These are phyloP conservation scores for Lipomyces japonicus DNA, from an alignment of 805 yeast genomes.

Conservation along the genomic window DNA sequence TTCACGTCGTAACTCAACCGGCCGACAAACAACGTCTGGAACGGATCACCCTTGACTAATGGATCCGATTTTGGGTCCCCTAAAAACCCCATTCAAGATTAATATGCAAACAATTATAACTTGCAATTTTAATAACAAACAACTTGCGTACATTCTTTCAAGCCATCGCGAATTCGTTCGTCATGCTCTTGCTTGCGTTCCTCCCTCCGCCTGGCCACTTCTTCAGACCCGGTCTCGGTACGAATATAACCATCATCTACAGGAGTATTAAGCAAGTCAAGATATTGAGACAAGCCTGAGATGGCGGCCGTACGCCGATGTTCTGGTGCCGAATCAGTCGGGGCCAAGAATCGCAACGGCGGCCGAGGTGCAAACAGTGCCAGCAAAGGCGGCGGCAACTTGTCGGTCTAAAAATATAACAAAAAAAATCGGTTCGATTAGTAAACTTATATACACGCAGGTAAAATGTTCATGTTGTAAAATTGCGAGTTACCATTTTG, in stretches of 20 bases:
- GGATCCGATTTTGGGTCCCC: slow-evolving; percentile 60
- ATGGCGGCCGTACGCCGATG: slow-evolving; percentile 47
- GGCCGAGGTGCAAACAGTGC: slow-evolving; percentile 56
- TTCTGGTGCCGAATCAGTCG: slow-evolving; percentile 50
- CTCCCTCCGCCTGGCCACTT: slow-evolving; percentile 29
- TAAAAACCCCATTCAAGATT: background rate
- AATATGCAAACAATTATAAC: background rate
- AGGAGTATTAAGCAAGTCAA: slow-evolving; percentile 34
- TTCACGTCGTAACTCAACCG: slow-evolving; percentile 61
- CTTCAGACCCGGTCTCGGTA: slow-evolving; percentile 38
- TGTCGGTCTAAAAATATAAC: slow-evolving; percentile 39
- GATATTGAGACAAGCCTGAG: slow-evolving; percentile 44
- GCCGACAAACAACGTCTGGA: slow-evolving; percentile 70
- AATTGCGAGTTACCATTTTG: too few species aligned
- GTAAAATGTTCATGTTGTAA: too few species aligned
- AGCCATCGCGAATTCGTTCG: slow-evolving; percentile 39
- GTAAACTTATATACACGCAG: background rate
- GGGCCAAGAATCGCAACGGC: slow-evolving; percentile 50
- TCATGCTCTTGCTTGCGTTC: slow-evolving; percentile 33
- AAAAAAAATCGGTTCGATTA: too few species aligned
- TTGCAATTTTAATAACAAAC: background rate
- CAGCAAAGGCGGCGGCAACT: slow-evolving; percentile 45
- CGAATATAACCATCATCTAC: slow-evolving; percentile 30
- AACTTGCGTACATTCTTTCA: slow-evolving; percentile 36
- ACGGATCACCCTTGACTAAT: slow-evolving; percentile 66